Evolutionary conservation across 2,329 filamentous ascomycete genomes (phyloP).

Genomic region (Alternaria alternata): DNA sequence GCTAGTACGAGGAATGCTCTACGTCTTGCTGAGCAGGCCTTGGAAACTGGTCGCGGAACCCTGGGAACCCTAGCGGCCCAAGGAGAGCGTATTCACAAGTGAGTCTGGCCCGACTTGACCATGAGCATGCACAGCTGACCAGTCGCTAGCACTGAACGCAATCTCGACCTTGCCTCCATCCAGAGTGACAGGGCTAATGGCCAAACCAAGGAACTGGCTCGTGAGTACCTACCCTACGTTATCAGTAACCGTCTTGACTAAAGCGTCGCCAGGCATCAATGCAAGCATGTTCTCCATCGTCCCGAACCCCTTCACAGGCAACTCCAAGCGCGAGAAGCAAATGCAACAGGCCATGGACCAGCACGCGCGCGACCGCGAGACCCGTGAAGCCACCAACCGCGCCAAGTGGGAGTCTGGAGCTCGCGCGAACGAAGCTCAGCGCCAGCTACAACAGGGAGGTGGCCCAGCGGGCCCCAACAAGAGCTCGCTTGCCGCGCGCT

Average conservation of each 20-base stretch:
- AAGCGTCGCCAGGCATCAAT: conserved; percentile 65
- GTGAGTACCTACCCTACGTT: conserved; percentile 8
- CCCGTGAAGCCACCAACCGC: conserved; percentile 63
- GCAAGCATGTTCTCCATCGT: conserved; percentile 90
- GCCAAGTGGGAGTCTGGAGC: conserved; percentile 56
- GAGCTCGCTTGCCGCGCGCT: conserved; percentile 42
- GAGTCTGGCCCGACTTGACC: background rate
- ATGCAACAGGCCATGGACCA: conserved; percentile 69
- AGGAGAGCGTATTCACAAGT: conserved; percentile 49
- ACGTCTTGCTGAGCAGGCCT: conserved; percentile 69
- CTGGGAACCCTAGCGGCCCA: conserved; percentile 42
- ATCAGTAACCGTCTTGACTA: background rate
- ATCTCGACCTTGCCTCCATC: conserved; percentile 80
- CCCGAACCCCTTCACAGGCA: conserved; percentile 65
- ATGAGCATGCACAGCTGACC: conserved; percentile 41
- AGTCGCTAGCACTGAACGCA: conserved; percentile 64
- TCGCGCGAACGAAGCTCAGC: conserved; percentile 34
- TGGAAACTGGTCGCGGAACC: conserved; percentile 69
- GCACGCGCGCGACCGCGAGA: conserved; percentile 64
- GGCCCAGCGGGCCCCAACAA: conserved; percentile 18
- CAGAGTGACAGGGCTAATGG: conserved; percentile 82
- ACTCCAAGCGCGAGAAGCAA: conserved; percentile 65
- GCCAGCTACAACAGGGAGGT: conserved; percentile 23
- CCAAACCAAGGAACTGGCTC: conserved; percentile 83
- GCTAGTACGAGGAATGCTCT: conserved; percentile 72